Conservation (phyloP, 345 rosid species). For the Linum trigynum region DNA sequence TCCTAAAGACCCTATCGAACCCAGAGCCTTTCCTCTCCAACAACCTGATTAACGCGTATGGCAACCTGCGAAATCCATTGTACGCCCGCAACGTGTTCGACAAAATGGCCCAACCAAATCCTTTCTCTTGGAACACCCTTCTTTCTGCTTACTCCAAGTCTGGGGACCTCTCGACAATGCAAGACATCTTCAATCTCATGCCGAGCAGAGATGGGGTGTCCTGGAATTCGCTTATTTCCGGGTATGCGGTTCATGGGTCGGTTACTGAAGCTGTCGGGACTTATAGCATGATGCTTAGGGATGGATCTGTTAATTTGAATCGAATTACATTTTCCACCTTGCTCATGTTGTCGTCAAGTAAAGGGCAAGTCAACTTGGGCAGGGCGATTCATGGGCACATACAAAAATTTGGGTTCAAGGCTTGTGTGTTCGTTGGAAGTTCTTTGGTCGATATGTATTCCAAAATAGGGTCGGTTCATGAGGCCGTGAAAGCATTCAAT, state of each 20-base stretch:
- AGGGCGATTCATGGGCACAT: constrained; percentile 70
- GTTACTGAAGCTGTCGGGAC: constrained; percentile 42
- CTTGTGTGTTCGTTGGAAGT: constrained; percentile 52
- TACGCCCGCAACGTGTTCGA: constrained; percentile 72
- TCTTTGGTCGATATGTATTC: constrained; percentile 82
- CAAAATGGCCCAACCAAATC: constrained; percentile 43
- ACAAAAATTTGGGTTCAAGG: constrained; percentile 55
- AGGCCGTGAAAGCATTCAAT: constrained; percentile 54
- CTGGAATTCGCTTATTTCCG: constrained; percentile 77
- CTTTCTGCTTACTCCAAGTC: constrained; percentile 68
- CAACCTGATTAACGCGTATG: constrained; percentile 38
- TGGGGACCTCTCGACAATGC: constrained; percentile 46
- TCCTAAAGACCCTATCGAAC: constrained; percentile 32
- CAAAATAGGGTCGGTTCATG: constrained; percentile 44
- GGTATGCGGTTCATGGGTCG: constrained; percentile 43
- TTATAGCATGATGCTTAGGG: constrained; percentile 58
- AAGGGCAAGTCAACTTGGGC: constrained; percentile 40
- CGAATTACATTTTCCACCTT: constrained; percentile 70
- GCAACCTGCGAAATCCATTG: constrained; percentile 28
- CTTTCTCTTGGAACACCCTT: constrained; percentile 74
- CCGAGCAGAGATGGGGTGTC: constrained; percentile 60
- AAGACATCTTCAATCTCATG: constrained; percentile 41
- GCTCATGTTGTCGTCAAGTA: constrained; percentile 48
- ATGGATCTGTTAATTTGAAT: constrained; percentile 37
- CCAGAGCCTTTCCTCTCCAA: constrained; percentile 53